These are phyloP conservation scores for Suillus bovinus DNA, from an alignment of 768 basidiomycete species.

Conservation along the genomic window DNA sequence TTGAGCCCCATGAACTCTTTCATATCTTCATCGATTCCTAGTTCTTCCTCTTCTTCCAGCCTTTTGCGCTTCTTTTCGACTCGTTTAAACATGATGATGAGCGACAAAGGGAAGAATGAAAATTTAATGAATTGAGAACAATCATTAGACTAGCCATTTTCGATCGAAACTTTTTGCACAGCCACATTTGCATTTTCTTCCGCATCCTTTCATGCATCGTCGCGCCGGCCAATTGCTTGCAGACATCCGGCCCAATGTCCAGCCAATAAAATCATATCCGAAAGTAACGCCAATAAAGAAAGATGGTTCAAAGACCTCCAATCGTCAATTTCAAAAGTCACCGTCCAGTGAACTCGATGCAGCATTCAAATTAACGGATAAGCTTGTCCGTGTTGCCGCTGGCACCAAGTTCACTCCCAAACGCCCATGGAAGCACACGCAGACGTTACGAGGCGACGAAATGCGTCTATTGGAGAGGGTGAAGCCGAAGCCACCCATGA, in stretches of 20 bases:
- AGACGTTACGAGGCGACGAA: slow-evolving; percentile 39
- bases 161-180: slow-evolving; percentile 16
- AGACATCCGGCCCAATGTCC: slow-evolving; percentile 20
- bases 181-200: slow-evolving; percentile 30
- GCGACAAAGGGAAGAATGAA: not conserved
- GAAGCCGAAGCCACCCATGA: slow-evolving; percentile 5
- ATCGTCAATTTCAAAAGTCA: not conserved
- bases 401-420: slow-evolving; percentile 24
- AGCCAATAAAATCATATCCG: slow-evolving; percentile 13
- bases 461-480: slow-evolving; percentile 35
- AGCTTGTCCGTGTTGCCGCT: slow-evolving; percentile 36
- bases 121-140: not conserved
- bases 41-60: slow-evolving; percentile 62
- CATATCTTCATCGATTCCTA: slow-evolving; percentile 63
- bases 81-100: slow-evolving; percentile 70
- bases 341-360: slow-evolving; percentile 1
- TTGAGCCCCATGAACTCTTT: slow-evolving; percentile 66
- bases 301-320: not conserved
- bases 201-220: slow-evolving; percentile 29
- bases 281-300: not conserved
- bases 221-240: slow-evolving; percentile 21
- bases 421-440: slow-evolving; percentile 39
- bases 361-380: slow-evolving; percentile 23
- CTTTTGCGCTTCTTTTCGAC: slow-evolving; percentile 65
- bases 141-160: not conserved